A percentile compares a stretch with the other conserved stretches of the same genome.
Conservation (phyloP, 345 rosid genomes). For the Kandelia obovata region DNA sequence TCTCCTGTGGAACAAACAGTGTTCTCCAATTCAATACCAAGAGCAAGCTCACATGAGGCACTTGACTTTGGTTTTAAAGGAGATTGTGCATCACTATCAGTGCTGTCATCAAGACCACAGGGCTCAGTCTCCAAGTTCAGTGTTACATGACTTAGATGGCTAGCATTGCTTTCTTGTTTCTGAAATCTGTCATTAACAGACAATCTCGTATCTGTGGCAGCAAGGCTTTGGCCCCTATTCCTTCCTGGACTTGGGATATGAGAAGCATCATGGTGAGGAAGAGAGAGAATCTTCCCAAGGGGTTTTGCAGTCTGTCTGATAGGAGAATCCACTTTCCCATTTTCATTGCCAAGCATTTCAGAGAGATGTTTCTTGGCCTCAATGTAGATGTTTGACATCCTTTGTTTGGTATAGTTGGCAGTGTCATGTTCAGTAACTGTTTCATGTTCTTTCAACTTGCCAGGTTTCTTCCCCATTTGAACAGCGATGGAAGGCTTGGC, state of each 20-base stretch:
- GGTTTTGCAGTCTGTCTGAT: slow-evolving; percentile 48
- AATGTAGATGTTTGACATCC: slow-evolving; percentile 61
- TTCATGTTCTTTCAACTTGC: slow-evolving; percentile 37
- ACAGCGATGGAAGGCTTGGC: slow-evolving; percentile 46
- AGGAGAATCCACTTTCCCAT: slow-evolving; percentile 41
- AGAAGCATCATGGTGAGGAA: slow-evolving; percentile 65
- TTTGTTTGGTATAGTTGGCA: slow-evolving; percentile 37
- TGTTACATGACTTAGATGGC: slow-evolving; percentile 26
- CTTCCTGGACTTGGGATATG: slow-evolving; percentile 70
- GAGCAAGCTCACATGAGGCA: slow-evolving; percentile 23
- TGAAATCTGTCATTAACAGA: slow-evolving; percentile 35
- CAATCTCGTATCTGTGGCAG: slow-evolving; percentile 49
- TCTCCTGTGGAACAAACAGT: slow-evolving; percentile 17
- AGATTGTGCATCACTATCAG: slow-evolving; percentile 17
- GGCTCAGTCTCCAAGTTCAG: slow-evolving; percentile 24
- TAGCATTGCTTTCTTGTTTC: slow-evolving; percentile 38
- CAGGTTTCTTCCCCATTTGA: slow-evolving; percentile 38
- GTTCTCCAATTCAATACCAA: slow-evolving; percentile 35
- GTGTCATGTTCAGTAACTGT: slow-evolving; percentile 26
- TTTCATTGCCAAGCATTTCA: slow-evolving; percentile 66
- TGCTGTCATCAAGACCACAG: slow-evolving; percentile 31
- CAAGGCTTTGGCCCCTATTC: slow-evolving; percentile 42
- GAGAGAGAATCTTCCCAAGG: slow-evolving; percentile 76
- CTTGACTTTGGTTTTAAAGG: slow-evolving; percentile 15
- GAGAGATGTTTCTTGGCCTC: slow-evolving; percentile 96